These are phyloP conservation scores for Stachybotrys elegans DNA, from an alignment of 2,329 filamentous ascomycete genomes.

Conservation along the genomic window DNA sequence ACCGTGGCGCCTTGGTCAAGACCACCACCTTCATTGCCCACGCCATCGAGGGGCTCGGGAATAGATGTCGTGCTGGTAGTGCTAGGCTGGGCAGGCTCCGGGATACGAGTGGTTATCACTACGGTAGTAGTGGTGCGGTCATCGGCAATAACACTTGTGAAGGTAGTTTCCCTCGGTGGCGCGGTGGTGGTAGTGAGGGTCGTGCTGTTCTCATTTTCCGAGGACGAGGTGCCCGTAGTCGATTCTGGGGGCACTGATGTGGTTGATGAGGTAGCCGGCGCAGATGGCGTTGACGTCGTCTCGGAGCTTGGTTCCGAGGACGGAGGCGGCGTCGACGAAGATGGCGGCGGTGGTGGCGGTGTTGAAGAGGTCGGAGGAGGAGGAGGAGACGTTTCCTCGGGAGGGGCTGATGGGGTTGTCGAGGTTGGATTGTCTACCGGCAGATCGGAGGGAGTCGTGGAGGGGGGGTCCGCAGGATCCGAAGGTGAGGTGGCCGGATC, in stretches of 20 bases:
- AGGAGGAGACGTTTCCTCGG: background rate
- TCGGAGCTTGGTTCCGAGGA: constrained; percentile 4
- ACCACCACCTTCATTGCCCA: constrained; percentile 30
- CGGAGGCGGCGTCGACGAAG: constrained; percentile 6
- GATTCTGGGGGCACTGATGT: constrained; percentile 5
- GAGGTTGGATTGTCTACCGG: no score
- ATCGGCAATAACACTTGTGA: constrained; percentile 4
- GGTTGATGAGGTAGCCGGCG: constrained; percentile 4
- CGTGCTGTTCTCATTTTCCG: background rate
- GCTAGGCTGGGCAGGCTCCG: constrained; percentile 9
- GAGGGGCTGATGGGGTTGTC: no score
- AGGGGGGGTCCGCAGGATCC: no score
- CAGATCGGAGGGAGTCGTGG: no score
- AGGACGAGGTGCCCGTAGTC: background rate
- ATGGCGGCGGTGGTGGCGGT: constrained; percentile 2
- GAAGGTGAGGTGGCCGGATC: no score
- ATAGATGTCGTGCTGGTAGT: constrained; percentile 20
- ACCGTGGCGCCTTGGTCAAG: constrained; percentile 66
- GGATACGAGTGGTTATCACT: constrained; percentile 17
- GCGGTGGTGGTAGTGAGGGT: background rate
- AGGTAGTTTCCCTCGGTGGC: background rate
- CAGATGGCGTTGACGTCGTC: constrained; percentile 4
- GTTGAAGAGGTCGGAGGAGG: constrained; percentile 4
- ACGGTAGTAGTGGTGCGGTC: constrained; percentile 18
- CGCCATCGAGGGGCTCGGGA: constrained; percentile 21